These are phyloP conservation scores for Ogataea hybrid DNA, from an alignment of 1,139 yeast genomes.

Conservation along the genomic window DNA sequence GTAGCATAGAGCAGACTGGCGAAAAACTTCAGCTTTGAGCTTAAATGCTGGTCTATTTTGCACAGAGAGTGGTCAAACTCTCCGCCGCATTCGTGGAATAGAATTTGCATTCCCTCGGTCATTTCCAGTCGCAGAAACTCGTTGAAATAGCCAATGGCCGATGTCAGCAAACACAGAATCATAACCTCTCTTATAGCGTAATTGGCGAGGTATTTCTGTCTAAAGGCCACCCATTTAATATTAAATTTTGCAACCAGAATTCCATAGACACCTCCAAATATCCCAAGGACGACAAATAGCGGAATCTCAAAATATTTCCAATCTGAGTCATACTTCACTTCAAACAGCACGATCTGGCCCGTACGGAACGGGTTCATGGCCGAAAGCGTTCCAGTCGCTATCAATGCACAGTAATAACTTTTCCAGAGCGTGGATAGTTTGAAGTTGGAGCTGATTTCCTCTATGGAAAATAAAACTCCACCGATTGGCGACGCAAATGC, in stretches of 20 bases:
- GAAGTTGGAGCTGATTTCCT: conserved; percentile 71
- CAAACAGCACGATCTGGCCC: conserved; percentile 90
- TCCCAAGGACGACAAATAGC: conserved; percentile 71
- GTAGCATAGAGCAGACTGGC: conserved; percentile 70
- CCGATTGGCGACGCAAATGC: conserved; percentile 77
- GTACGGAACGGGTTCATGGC: conserved; percentile 86
- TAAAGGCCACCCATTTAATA: conserved; percentile 71
- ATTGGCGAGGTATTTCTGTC: conserved; percentile 63
- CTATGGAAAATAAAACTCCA: conserved; percentile 67
- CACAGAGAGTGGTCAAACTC: conserved; percentile 49
- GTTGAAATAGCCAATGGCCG: conserved; percentile 78
- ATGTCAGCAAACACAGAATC: conserved; percentile 64
- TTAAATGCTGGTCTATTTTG: conserved; percentile 35
- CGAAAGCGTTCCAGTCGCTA: conserved; percentile 80
- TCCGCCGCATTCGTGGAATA: conserved; percentile 80
- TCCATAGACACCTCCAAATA: conserved; percentile 92
- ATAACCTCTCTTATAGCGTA: conserved; percentile 72
- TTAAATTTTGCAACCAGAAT: conserved; percentile 77
- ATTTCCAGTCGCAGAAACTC: conserved; percentile 80
- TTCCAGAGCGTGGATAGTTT: conserved; percentile 85
- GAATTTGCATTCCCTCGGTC: conserved; percentile 91
- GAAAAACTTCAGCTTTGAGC: conserved; percentile 36
- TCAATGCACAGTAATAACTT: conserved; percentile 84
- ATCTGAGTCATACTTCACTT: conserved; percentile 76
- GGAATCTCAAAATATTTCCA: conserved; percentile 92